phyloP scores from a whole-genome alignment of 176 grass and related monocot genomes.

The Alopecurus myosuroides region DNA sequence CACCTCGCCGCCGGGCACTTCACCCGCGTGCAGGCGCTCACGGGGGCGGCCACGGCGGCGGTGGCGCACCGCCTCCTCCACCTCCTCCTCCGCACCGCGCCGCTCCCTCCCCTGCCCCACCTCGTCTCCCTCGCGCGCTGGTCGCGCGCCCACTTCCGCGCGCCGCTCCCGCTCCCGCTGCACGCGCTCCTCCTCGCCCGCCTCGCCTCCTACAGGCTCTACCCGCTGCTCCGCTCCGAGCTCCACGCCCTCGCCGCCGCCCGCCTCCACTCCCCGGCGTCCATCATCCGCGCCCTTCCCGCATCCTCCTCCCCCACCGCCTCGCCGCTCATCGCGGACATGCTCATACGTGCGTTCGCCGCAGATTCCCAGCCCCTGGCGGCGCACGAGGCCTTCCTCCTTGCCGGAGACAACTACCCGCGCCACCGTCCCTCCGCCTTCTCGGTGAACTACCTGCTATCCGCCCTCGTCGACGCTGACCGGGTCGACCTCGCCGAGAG shows the following conservation, averaged over 20 bases:
- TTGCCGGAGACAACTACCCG: conserved; percentile 33
- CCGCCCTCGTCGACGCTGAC: conserved; percentile 41
- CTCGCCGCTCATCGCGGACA: conserved; percentile 67
- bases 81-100: conserved; percentile 42
- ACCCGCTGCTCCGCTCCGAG: conserved; percentile 66
- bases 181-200: conserved; percentile 68
- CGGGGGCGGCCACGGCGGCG: conserved; percentile 36
- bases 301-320: conserved; percentile 5
- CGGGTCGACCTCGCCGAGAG: conserved; percentile 45
- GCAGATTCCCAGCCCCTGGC: conserved; percentile 28
- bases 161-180: conserved; percentile 51
- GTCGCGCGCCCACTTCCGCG: conserved; percentile 46
- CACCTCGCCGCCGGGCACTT: conserved; percentile 44
- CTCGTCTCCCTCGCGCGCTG: conserved; percentile 56
- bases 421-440: conserved; percentile 60
- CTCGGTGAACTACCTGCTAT: conserved; percentile 66
- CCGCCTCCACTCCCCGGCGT: conserved; percentile 43
- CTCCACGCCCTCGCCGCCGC: conserved; percentile 46
- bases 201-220: conserved; percentile 44
- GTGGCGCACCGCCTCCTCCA: conserved; percentile 40
- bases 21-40: conserved; percentile 33
- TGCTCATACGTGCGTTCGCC: conserved; percentile 51
- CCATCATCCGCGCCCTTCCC: conserved; percentile 55
- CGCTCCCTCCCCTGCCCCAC: conserved; percentile 24
- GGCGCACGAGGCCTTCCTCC: conserved; percentile 57